A percentile compares a stretch with the other conserved stretches of the same genome.
Conservation (phyloP, 2,329 filamentous ascomycete genomes). For the Magnaporthiopsis incrustans region DNA sequence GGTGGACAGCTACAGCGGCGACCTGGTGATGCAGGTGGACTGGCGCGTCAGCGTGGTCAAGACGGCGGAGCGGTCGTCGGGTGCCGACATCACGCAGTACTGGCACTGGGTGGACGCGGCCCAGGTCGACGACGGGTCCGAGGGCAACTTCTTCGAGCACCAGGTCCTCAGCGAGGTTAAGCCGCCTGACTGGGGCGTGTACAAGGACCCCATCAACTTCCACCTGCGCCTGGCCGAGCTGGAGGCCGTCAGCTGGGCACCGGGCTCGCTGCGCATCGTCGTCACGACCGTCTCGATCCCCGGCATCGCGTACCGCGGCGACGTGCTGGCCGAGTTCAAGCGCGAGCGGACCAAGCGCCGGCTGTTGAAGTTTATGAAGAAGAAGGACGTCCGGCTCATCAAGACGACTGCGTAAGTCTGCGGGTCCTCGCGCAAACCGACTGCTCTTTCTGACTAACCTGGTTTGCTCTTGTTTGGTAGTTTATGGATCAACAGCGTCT, state of each 20-base stretch:
- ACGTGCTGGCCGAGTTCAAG: conserved; percentile 44
- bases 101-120: conserved; percentile 39
- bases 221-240: conserved; percentile 39
- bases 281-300: conserved; percentile 27
- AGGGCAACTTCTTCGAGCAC: conserved; percentile 37
- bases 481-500: conserved; percentile 27
- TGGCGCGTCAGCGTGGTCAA: conserved; percentile 47
- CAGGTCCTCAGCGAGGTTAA: conserved; percentile 40
- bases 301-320: conserved; percentile 28
- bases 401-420: conserved; percentile 32
- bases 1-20: conserved; percentile 40
- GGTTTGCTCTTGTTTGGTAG: conserved; percentile 16
- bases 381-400: conserved; percentile 32
- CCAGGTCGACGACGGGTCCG: conserved; percentile 19
- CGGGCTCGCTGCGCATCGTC: conserved; percentile 32
- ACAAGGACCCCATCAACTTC: conserved; percentile 43
- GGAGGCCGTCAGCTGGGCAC: conserved; percentile 35
- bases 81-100: conserved; percentile 43
- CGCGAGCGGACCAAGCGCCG: conserved; percentile 43
- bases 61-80: conserved; percentile 36
- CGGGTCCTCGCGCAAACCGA: background rate
- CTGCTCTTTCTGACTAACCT: background rate
- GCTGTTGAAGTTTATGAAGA: conserved; percentile 39
- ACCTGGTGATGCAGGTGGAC: conserved; percentile 36
- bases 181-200: conserved; percentile 39